Evolutionary conservation across 208 protist species (phyloP).

Genomic region (Crithidia acanthocephali): DNA sequence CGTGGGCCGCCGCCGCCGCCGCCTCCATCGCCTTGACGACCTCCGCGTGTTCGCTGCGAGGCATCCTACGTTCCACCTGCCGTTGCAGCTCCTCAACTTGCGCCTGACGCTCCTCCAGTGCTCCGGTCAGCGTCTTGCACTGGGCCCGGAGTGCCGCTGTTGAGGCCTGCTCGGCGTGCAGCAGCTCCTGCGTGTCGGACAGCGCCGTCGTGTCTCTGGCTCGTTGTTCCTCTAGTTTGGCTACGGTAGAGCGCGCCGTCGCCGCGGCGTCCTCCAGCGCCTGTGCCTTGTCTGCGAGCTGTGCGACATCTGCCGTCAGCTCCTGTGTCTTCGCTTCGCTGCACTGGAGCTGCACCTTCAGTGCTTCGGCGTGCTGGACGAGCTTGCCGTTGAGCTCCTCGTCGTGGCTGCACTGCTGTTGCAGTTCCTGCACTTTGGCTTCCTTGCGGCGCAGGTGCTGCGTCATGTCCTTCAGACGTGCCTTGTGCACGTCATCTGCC

Average conservation of each 20-base stretch:
- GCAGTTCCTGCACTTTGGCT: constrained; percentile 29
- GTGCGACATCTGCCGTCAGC: background rate
- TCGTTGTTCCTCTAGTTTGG: background rate
- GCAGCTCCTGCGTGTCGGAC: background rate
- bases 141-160: background rate
- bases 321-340: constrained; percentile 8
- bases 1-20: background rate
- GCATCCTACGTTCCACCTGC: constrained; percentile 26
- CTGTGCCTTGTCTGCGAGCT: background rate
- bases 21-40: constrained; percentile 27
- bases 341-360: constrained; percentile 37
- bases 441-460: constrained; percentile 30
- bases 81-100: constrained; percentile 25
- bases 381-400: constrained; percentile 48
- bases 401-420: constrained; percentile 28
- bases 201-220: background rate
- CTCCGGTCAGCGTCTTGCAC: constrained; percentile 7
- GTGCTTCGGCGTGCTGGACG: constrained; percentile 36
- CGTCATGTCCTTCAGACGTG: constrained; percentile 23
- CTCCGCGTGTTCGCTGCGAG: constrained; percentile 21
- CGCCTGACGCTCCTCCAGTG: constrained; percentile 10
- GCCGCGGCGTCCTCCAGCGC: background rate
- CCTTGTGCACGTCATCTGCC: constrained; percentile 32
- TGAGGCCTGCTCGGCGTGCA: background rate
- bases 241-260: constrained; percentile 7